Base-by-base conservation (phyloP, 768 basidiomycete species). In the Tricholoma furcatifolium region DNA sequence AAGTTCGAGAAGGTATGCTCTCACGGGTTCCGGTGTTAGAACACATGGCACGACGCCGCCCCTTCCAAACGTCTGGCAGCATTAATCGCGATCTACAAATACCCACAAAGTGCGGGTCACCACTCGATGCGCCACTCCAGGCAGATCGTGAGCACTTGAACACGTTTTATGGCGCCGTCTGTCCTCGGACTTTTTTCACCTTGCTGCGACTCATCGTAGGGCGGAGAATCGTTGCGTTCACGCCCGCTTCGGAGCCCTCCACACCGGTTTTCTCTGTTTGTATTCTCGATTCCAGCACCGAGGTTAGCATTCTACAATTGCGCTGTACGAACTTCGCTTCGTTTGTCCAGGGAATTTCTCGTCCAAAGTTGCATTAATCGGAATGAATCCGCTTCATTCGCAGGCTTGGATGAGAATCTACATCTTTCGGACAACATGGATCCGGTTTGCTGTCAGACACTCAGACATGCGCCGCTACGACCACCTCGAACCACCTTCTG, bases 31-130 rank as follows among this genome's bases (percentile, higher is more conserved):
- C 10, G 43, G 24, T 20, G 21, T 30, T 11, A 46, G 36, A 52
- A 48, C 48, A 44, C 45, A 40, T 56, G 50, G 12, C 34, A 53
- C 39, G 23, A 30, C 48, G 38, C 47, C 43, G 24, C 34, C 47
- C 8, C 34, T n/a, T n/a, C n/a, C n/a, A n/a, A n/a, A n/a, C n/a
- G n/a, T 51, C 43, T 53, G 34, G 43, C 40, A 44, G 27, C 27
- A 27, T 18, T 24, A 24, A 18, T 23, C 17, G 42, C 32, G 50
- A 41, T 32, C n/a, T 6, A 14, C 21, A 35, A 47, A 42, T 32
- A 38, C 15, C 39, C 30, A 14, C 30, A 34, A 18, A 34, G 1
- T 30, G 39, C 48, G 18, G 50, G 21, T 27, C 17, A 18, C 27
- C n/a, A 35, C 32, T 14, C 39, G n/a, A 27, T 27, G 7, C 27